Base-by-base conservation (phyloP, 129 eudicot genomes). In the Dittrichia graveolens region DNA sequence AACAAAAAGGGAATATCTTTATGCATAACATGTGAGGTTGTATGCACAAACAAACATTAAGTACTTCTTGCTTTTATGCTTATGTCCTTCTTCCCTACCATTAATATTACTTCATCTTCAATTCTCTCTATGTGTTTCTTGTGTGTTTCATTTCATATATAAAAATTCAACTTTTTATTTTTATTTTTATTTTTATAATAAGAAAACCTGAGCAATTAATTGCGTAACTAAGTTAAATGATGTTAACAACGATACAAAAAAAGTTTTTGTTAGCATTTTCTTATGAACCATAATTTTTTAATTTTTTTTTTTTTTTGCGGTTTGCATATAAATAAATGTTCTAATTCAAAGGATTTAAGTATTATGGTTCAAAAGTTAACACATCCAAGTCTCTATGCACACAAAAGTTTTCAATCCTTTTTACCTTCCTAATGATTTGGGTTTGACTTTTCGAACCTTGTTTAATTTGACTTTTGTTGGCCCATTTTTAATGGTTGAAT, bases 21-120 rank as follows among this genome's bases (percentile, higher is more conserved):
- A 77, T 34, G 41, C 58, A 70, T 77, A 73, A 37, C 75, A 69
- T 78, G 82, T 71, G 80, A 75, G 68, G 80, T 66, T 75, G 68
- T 58, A 74, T 66, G 34, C 72, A 34, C 80, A 75, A 75, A 66
- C 80, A 75, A 75, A 75, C 80, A 56, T 78, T 65, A 63, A 64
- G 75, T 77, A 77, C 81, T 68, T 59, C 54, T 47, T 68, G 70
- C 75, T 77, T 77, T 77, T 58, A 67, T 69, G 70, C 39, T 77
- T 35, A 61, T 70, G 82, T 78, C 82, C 75, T 77, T 48, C 71
- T 73, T 39, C 50, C 15, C 61, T 40, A 39, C 60, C 50, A 61
- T 47, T 59, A 73, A 48, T 61, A 48, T 44, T 61, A 19, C 54
- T 61, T 74, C 47, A 24, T 45, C 61, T 61, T 37, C n/a, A n/a